Conservation (phyloP, 192 early-diverging fungal genomes). For the Podila clonocystis region DNA sequence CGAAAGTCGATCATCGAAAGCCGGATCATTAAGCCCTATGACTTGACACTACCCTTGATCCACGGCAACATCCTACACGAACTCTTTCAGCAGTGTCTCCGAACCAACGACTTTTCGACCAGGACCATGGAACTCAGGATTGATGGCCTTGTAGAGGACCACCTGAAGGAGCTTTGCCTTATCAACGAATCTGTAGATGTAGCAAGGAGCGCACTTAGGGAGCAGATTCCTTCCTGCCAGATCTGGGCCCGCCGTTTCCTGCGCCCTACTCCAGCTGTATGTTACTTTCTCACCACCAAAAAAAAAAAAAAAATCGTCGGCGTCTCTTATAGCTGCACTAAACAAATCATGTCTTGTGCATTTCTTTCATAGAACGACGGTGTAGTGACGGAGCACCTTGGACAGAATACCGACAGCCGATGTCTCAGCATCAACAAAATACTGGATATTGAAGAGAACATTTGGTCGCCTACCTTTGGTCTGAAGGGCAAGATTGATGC, state of each 20-base stretch:
- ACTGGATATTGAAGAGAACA: conserved; percentile 89
- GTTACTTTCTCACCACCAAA: background rate
- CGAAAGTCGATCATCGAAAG: conserved; percentile 83
- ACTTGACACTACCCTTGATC: conserved; percentile 65
- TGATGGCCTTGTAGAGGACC: conserved; percentile 57
- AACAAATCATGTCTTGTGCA: conserved; percentile 9
- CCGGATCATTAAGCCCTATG: conserved; percentile 57
- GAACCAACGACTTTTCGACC: conserved; percentile 67
- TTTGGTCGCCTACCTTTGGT: conserved; percentile 93
- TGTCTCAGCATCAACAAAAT: conserved; percentile 70
- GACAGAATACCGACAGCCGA: background rate
- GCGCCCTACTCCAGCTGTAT: conserved; percentile 26
- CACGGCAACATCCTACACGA: conserved; percentile 87
- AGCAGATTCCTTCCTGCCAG: conserved; percentile 62
- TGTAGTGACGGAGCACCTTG: background rate
- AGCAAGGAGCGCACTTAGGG: conserved; percentile 57
- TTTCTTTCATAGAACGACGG: conserved; percentile 15
- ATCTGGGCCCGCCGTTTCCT: conserved; percentile 58
- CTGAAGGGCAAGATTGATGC: conserved; percentile 94
- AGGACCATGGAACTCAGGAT: conserved; percentile 58
- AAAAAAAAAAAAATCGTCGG: conserved; percentile 12
- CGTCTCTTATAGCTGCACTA: conserved; percentile 3
- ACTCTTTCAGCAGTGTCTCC: conserved; percentile 76
- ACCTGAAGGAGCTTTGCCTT: conserved; percentile 77
- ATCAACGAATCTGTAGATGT: conserved; percentile 70